A percentile compares a stretch with the other conserved stretches of the same genome.
These are phyloP conservation scores for Ocimum tenuiflorum DNA, from an alignment of 257 asterid species.

Conservation along the genomic window DNA sequence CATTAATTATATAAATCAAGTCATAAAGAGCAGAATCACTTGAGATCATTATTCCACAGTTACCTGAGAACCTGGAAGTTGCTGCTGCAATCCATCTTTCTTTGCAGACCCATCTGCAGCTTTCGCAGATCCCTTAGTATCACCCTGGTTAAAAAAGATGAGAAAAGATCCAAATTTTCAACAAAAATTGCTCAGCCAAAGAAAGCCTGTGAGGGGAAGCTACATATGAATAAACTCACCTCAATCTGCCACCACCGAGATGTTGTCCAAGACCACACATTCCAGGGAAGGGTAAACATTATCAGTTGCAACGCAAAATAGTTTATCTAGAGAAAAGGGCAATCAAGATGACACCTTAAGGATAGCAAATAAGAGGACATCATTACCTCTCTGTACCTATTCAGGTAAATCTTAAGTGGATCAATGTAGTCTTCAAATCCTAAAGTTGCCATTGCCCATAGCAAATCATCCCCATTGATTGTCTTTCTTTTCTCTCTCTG, in stretches of 20 bases:
- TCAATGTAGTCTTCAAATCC: slow-evolving; percentile 92
- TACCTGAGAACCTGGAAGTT: slow-evolving; percentile 48
- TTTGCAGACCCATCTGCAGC: slow-evolving; percentile 62
- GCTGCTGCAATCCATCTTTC: slow-evolving; percentile 59
- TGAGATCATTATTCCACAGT: background rate
- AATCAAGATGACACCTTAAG: too few species aligned
- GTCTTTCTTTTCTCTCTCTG: slow-evolving; percentile 91
- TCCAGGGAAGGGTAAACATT: background rate
- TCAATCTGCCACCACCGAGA: slow-evolving; percentile 60
- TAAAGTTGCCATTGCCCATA: slow-evolving; percentile 87
- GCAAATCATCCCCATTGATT: slow-evolving; percentile 77
- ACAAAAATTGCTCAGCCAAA: background rate
- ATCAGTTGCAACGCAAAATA: slow-evolving; percentile 23
- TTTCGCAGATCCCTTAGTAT: slow-evolving; percentile 67
- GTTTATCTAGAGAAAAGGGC: background rate
- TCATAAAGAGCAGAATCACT: background rate
- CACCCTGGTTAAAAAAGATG: slow-evolving; percentile 46
- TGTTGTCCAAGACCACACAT: slow-evolving; percentile 17
- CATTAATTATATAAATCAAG: too few species aligned
- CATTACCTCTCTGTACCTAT: slow-evolving; percentile 77
- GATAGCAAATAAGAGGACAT: background rate
- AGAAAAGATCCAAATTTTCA: slow-evolving; percentile 3
- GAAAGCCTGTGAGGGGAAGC: background rate
- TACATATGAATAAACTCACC: slow-evolving; percentile 36
- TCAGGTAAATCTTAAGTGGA: slow-evolving; percentile 76